Percentiles rank a stretch among this genome's conserved stretches.
Conservation (phyloP, 176 grass and related monocot species). For the Otatea glauca region DNA sequence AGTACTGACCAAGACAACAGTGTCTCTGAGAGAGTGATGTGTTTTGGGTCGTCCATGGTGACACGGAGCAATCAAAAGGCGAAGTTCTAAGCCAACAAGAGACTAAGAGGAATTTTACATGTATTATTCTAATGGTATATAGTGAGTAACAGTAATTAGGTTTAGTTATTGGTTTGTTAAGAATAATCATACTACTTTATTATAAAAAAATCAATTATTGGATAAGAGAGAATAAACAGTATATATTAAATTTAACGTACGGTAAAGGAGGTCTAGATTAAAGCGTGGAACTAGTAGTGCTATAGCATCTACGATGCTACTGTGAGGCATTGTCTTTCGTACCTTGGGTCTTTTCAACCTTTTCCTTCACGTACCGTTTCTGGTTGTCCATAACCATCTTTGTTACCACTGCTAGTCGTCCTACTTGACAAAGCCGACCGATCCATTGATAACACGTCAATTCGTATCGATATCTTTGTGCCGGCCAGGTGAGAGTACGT, state of each 20-base stretch:
- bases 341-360: neutral
- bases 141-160: too few relatives aligned
- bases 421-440: neutral
- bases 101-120: too few relatives aligned
- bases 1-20: neutral
- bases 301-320: too few relatives aligned
- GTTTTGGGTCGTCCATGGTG: neutral
- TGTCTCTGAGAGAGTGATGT: neutral
- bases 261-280: neutral
- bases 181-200: too few relatives aligned
- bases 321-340: too few relatives aligned
- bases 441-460: neutral
- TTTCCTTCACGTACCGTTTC: neutral
- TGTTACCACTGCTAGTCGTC: neutral
- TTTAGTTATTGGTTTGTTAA: too few relatives aligned
- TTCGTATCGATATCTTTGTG: neutral
- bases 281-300: neutral
- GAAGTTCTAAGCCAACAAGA: neutral
- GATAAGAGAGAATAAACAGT: too few relatives aligned
- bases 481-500: neutral
- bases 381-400: neutral
- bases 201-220: too few relatives aligned
- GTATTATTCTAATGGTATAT: too few relatives aligned
- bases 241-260: too few relatives aligned
- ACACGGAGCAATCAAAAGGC: slow-evolving; percentile 2